Percentiles rank a stretch among this genome's conserved stretches.
phyloP scores from a whole-genome alignment of 768 basidiomycete species.

The Boletus rex-veris region DNA sequence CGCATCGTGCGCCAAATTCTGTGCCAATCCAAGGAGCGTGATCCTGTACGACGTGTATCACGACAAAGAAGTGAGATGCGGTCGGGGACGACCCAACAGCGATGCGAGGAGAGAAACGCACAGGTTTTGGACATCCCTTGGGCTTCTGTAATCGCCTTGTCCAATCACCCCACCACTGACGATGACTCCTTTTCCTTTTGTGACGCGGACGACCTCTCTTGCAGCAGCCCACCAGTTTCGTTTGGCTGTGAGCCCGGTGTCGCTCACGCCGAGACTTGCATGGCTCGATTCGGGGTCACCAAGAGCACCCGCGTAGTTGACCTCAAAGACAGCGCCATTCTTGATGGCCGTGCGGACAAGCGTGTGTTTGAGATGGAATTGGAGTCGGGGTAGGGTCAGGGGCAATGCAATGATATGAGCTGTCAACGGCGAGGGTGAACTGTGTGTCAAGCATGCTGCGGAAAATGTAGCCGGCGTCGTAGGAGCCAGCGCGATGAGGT shows the following conservation, averaged over 20 bases:
- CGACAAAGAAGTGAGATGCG: no score
- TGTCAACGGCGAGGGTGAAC: constrained; percentile 68
- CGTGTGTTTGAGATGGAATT: constrained; percentile 81
- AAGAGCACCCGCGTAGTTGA: constrained; percentile 72
- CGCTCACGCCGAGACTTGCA: constrained; percentile 45
- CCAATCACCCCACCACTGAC: constrained; percentile 65
- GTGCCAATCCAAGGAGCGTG: constrained; percentile 61
- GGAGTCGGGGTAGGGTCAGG: constrained; percentile 70
- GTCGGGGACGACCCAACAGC: no score
- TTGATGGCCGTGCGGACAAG: constrained; percentile 75
- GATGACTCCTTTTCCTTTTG: constrained; percentile 74
- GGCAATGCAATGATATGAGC: constrained; percentile 81
- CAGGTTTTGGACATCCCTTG: constrained; percentile 76
- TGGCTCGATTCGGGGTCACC: constrained; percentile 52
- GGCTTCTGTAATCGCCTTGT: constrained; percentile 62
- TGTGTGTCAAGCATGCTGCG: constrained; percentile 76
- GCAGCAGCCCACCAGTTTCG: constrained; percentile 84
- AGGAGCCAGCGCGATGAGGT: constrained; percentile 73
- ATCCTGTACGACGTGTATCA: constrained; percentile 41
- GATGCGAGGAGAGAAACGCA: constrained; percentile 32
- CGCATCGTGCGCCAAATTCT: constrained; percentile 64
- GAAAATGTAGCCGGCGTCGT: constrained; percentile 72
- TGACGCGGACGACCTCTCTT: constrained; percentile 72
- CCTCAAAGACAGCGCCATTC: constrained; percentile 81
- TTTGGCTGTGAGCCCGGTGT: constrained; percentile 54